Evolutionary conservation across 371 early-diverging fungal genomes (phyloP).

Genomic region (Thermomucor indicae-seudaticae): DNA sequence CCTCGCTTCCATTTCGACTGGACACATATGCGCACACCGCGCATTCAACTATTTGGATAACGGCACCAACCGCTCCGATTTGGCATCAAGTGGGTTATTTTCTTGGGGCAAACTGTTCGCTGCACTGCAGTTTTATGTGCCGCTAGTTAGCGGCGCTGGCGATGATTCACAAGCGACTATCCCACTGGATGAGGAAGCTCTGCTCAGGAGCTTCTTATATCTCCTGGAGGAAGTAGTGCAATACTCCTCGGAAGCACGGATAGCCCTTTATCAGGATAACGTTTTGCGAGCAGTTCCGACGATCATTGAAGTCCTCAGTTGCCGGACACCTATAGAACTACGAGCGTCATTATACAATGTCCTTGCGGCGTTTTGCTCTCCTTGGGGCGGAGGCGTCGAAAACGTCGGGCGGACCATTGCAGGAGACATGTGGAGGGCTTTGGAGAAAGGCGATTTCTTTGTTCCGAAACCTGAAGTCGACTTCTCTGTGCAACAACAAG

Average conservation of each 20-base stretch:
- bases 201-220: slow-evolving; percentile 22
- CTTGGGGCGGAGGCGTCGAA: slow-evolving; percentile 33
- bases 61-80: slow-evolving; percentile 13
- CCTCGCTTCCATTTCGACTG: slow-evolving; percentile 34
- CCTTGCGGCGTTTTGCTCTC: slow-evolving; percentile 36
- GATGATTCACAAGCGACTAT: slow-evolving; percentile 13
- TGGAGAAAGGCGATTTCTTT: slow-evolving; percentile 29
- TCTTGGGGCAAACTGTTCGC: slow-evolving; percentile 41
- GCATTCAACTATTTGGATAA: slow-evolving; percentile 24
- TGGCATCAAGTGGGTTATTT: slow-evolving; percentile 20
- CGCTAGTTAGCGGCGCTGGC: slow-evolving; percentile 6
- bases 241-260: slow-evolving; percentile 29
- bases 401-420: slow-evolving; percentile 24
- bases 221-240: slow-evolving; percentile 36
- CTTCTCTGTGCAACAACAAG: slow-evolving; percentile 15
- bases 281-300: slow-evolving; percentile 6
- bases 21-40: slow-evolving; percentile 25
- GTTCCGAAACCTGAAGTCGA: slow-evolving; percentile 20
- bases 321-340: slow-evolving; percentile 24
- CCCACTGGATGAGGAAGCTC: slow-evolving; percentile 24
- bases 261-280: slow-evolving; percentile 21
- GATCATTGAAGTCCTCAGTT: slow-evolving; percentile 14
- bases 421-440: slow-evolving; percentile 21
- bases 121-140: slow-evolving; percentile 29
- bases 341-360: slow-evolving; percentile 36